Conservation (phyloP, 345 rosid species). For the Camelina laxa region DNA sequence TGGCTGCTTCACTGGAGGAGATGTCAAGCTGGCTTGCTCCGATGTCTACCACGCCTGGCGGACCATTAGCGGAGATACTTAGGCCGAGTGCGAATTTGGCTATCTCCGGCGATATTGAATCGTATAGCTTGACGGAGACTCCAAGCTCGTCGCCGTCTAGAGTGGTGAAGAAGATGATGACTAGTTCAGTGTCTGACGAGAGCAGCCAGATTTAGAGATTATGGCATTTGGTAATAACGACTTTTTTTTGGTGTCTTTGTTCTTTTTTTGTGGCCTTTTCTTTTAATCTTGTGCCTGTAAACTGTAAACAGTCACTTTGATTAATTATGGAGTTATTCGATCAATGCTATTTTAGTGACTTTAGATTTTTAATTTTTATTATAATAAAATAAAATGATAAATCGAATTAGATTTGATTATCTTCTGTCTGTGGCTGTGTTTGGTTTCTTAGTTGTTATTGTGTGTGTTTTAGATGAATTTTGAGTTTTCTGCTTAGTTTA, state of each 20-base stretch:
- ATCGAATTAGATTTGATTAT: too few relatives aligned
- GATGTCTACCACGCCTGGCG: slow-evolving; percentile 58
- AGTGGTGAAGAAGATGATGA: slow-evolving; percentile 52
- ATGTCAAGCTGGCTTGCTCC: slow-evolving; percentile 53
- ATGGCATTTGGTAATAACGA: slow-evolving; percentile 21
- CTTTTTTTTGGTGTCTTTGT: neutral
- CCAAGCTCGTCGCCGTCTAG: slow-evolving; percentile 65
- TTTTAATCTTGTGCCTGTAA: slow-evolving; percentile 3
- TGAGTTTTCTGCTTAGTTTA: too few relatives aligned
- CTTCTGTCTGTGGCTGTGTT: too few relatives aligned
- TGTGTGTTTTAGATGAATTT: neutral
- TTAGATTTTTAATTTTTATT: neutral
- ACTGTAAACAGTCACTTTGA: neutral
- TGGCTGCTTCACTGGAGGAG: slow-evolving; percentile 36
- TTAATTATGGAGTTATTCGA: neutral
- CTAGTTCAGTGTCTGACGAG: slow-evolving; percentile 67
- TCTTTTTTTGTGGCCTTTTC: neutral
- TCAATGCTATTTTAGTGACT: neutral
- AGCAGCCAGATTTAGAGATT: slow-evolving; percentile 53
- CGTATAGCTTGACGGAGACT: slow-evolving; percentile 28
- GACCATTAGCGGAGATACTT: slow-evolving; percentile 78
- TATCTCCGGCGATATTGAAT: slow-evolving; percentile 36
- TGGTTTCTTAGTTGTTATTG: neutral
- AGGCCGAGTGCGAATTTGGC: slow-evolving; percentile 44
- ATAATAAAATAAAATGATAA: neutral